Conservation (phyloP, 306 rosid genomes). For the Alnus rubra region DNA sequence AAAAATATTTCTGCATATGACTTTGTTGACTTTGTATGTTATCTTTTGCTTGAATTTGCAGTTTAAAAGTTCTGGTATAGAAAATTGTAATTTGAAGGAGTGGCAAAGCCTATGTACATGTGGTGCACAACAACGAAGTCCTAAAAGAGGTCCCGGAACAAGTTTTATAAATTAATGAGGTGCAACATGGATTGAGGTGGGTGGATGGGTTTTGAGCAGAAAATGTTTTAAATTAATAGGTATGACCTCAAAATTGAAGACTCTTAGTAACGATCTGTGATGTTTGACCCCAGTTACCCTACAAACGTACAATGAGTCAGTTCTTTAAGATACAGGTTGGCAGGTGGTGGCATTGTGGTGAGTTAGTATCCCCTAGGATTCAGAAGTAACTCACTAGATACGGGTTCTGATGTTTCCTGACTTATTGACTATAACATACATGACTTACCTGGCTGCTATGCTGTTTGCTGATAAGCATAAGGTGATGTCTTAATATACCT, state of each 20-base stretch:
- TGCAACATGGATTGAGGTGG: neutral
- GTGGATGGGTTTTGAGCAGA: neutral
- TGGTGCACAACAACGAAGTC: neutral
- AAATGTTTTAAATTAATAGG: neutral
- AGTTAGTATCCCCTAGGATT: neutral
- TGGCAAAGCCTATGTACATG: neutral
- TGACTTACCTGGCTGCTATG: neutral
- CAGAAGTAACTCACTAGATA: neutral
- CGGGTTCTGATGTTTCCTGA: neutral
- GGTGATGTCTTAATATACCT: neutral
- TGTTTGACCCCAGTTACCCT: neutral
- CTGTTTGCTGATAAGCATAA: neutral
- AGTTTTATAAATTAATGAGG: neutral
- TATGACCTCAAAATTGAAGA: neutral
- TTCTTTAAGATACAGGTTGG: neutral
- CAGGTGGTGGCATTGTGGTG: neutral
- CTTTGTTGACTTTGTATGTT: neutral
- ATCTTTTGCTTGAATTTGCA: constrained; percentile 11
- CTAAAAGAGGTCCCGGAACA: neutral
- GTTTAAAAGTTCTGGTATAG: neutral
- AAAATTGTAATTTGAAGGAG: neutral
- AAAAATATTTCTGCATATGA: neutral
- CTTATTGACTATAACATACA: neutral
- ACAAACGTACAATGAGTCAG: neutral
- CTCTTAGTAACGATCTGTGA: neutral